These are phyloP conservation scores for Austropuccinia psidii DNA, from an alignment of 1,284 basidiomycete genomes.

Conservation along the genomic window DNA sequence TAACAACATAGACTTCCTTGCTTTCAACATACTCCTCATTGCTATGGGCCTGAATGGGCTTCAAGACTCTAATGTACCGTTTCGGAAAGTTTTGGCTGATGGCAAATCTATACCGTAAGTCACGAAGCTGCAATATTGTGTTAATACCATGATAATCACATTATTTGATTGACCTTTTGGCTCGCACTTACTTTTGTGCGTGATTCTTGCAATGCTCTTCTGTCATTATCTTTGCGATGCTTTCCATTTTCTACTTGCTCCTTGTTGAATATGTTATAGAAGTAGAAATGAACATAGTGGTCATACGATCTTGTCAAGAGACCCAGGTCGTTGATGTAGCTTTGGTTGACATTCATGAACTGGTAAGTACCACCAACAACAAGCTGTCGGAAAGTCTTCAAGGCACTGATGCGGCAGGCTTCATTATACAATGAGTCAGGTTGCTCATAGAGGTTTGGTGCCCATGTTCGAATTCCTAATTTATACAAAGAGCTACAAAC, in stretches of 20 bases:
- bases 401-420: not conserved
- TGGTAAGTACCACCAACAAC: not conserved
- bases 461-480: not conserved
- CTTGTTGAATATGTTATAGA: not conserved
- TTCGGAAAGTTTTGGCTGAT: not conserved
- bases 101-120: not conserved
- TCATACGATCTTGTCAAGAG: not conserved
- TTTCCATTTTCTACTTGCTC: slow-evolving; percentile 7
- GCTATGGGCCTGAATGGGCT: not conserved
- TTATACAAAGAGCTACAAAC: not conserved
- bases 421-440: slow-evolving; percentile 1
- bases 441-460: not conserved
- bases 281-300: slow-evolving; percentile 4
- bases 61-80: not conserved
- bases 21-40: not conserved
- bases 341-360: slow-evolving; percentile 8
- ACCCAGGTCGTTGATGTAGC: not conserved
- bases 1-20: not conserved
- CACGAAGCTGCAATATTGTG: not conserved
- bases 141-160: too few relatives aligned
- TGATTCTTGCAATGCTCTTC: not conserved
- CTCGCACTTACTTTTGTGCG: not conserved
- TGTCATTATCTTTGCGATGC: not conserved
- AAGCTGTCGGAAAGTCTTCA: not conserved
- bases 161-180: too few relatives aligned